Base-by-base conservation (phyloP, 2,329 filamentous ascomycete genomes). In the Aspergillus terreus region DNA sequence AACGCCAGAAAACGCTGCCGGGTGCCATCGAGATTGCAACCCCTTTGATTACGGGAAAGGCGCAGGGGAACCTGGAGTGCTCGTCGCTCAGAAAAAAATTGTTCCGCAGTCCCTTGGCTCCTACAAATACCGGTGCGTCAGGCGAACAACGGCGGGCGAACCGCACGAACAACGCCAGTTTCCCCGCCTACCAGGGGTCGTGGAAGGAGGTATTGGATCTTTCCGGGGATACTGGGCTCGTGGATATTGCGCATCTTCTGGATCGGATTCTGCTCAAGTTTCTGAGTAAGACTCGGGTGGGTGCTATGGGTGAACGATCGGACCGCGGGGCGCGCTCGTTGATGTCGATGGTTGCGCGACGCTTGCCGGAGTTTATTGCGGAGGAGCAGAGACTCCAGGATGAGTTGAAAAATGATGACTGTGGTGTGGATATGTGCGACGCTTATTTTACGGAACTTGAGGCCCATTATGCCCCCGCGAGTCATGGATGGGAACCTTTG, bases 381-480 rank as follows among this genome's bases (percentile, higher is more conserved):
- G 57, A 61, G 4, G 72, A 74, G 50, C 71, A 74, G 53, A 58
- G 60, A 40, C 52, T 61, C 40, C 63, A 71, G 33, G 59, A 73
- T 51, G 63, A 67, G 19, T 44, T 54, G 19, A 65, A 69, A 3
- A 61, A 64, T n/a, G 60, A 64, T 11, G 60, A 69, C 36, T 58
- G 60, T 4, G 67, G 70, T 15, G 61, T 67, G 36, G 65, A 75
- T 57, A 71, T 73, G 66, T 72, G 68, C 30, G 65, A 71, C 61
- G 64, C 63, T 46, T 71, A 74, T 50, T 72, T 73, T 53, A 73
- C 71, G 6, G 70, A 75, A 51, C 51, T 75, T 46, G 71, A 75
- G 52, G 56, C 62, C 27, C 65, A 65, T 45, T 75, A 73, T 58
- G 65, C 70, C 2, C 63, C 65, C 11, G 53, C 58, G 42, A 63